Evolutionary conservation across 768 basidiomycete genomes (phyloP), one percentile per base, ranked within the genome.

Genomic region (Scleroderma citrinum): DNA sequence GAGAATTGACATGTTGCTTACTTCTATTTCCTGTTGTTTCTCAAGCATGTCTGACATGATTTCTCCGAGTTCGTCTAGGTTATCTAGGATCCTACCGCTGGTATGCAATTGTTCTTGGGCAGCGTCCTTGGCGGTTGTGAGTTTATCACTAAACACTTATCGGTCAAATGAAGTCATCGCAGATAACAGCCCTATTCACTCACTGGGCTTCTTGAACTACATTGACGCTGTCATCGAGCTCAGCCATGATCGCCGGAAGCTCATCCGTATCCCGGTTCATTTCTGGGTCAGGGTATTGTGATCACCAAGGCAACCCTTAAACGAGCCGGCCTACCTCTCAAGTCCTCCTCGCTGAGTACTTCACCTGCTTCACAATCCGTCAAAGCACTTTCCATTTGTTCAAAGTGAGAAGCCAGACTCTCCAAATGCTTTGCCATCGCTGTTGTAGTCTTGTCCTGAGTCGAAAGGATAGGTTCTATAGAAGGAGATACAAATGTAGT

Each of bases 231-330:
- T 78, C 77, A 55, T 90, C 83, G 35, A 92, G 62, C 54, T 92
- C 90, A 3, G 70, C 61, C 68, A 92, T 80, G 45, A 92, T 88
- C 4, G 75, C 70, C 3, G 85, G 84, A 6, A 92, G 70, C 59
- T 90, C 88, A 10, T 85, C 77, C 1, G 85, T 87, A 60, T 92
- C 89, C 35, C 87, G 75, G 55, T 83, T 80, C 83, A 92, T 90
- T 24, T 81, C 90, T 89, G 46, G n/a, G 34, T 42, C 36, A 53
- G 7, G 45, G 42, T 38, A 41, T 14, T 17, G 3, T 44, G 12
- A 44, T 32, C 38, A 34, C 12, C 30, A 47, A 0, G 37, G n/a
- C 7, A 38, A 42, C 44, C 32, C 12, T 7, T 24, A 29, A 29
- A 53, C 14, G 19, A 31, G 7, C 19, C 30, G 17, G 12, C 67